Conservation (phyloP, 2,329 filamentous ascomycete species). For the Fusarium decemcellulare region DNA sequence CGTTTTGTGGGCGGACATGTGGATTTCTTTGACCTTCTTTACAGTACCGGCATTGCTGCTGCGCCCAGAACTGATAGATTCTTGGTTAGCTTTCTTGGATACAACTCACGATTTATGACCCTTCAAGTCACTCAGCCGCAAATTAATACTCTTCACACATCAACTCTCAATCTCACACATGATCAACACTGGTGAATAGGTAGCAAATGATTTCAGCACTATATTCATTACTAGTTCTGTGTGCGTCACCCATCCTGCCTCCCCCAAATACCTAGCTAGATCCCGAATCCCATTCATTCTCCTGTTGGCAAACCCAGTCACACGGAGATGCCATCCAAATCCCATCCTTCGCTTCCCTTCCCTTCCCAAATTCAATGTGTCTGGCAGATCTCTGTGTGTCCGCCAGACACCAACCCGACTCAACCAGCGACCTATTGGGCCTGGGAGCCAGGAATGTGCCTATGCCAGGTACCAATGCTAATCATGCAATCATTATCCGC, state of each 20-base stretch:
- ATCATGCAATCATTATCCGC: constrained; percentile 57
- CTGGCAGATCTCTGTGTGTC: constrained; percentile 18
- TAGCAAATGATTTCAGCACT: constrained; percentile 38
- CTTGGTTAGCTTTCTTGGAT: constrained; percentile 31
- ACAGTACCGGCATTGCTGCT: constrained; percentile 6
- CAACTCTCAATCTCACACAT: neutral
- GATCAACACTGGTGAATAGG: neutral
- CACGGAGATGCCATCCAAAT: constrained; percentile 33
- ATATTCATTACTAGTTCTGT: constrained; percentile 51
- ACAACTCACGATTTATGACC: constrained; percentile 39
- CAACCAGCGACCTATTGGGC: constrained; percentile 29
- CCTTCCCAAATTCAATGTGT: constrained; percentile 17
- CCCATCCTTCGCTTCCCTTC: constrained; percentile 11
- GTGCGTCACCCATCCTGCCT: constrained; percentile 40
- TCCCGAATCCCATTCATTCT: constrained; percentile 25
- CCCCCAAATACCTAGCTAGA: constrained; percentile 41
- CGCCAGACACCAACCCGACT: constrained; percentile 25
- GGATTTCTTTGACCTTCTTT: constrained; percentile 18
- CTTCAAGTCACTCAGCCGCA: neutral
- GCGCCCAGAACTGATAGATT: constrained; percentile 21
- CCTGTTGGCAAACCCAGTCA: constrained; percentile 21
- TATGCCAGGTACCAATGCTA: constrained; percentile 53
- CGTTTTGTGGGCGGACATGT: constrained; percentile 38
- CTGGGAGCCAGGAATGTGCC: constrained; percentile 42
- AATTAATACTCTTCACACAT: neutral